phyloP scores from a whole-genome alignment of 768 basidiomycete genomes.

The Termitomyces eurrhizus region DNA sequence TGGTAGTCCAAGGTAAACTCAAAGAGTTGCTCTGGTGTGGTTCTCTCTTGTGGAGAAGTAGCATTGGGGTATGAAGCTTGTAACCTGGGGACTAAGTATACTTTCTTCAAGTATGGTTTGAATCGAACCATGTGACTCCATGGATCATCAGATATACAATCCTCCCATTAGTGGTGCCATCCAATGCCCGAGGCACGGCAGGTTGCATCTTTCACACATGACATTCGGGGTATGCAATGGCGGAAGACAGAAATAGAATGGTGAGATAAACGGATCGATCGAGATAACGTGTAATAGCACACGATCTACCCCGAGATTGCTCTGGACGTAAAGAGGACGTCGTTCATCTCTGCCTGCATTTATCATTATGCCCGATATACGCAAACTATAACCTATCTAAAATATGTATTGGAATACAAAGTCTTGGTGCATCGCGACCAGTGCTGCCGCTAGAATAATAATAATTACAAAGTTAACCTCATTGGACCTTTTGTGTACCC shows the following conservation, averaged over 20 bases:
- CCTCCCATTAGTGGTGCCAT: background rate
- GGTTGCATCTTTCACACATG: background rate
- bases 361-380: background rate
- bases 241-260: background rate
- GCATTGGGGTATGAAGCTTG: background rate
- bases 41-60: background rate
- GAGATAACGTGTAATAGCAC: background rate
- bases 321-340: too few relatives aligned
- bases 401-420: background rate
- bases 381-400: background rate
- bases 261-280: slow-evolving; percentile 11
- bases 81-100: background rate
- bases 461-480: slow-evolving; percentile 13
- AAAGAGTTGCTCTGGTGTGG: background rate
- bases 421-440: slow-evolving; percentile 5
- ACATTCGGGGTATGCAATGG: background rate
- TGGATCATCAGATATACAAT: background rate
- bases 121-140: slow-evolving; percentile 6
- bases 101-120: slow-evolving; percentile 4
- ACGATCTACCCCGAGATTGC: background rate
- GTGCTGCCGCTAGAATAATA: slow-evolving; percentile 2
- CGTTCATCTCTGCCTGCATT: background rate
- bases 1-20: background rate
- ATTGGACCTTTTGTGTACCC: slow-evolving; percentile 20
- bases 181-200: background rate